Conservation (phyloP, 208 protist species). For the Crithidia fasciculata region DNA sequence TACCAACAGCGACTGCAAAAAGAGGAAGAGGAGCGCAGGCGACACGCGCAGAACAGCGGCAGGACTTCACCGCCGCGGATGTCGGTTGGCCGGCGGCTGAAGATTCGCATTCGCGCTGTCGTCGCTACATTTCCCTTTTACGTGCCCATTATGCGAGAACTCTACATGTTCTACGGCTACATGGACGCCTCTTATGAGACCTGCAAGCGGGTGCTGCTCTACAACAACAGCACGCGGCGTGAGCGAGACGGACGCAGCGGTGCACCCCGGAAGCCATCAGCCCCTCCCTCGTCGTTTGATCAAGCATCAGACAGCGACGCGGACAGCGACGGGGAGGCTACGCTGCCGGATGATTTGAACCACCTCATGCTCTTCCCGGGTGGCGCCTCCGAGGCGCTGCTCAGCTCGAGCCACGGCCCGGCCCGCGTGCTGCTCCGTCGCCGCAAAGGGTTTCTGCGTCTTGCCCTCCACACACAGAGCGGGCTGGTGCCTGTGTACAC, state of each 20-base stretch:
- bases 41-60: not conserved
- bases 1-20: conserved; percentile 16
- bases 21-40: not conserved
- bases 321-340: conserved; percentile 19
- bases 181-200: conserved; percentile 55
- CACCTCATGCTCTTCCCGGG: conserved; percentile 55
- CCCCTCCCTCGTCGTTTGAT: too few species aligned
- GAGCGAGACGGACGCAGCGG: conserved; percentile 12
- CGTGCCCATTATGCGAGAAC: conserved; percentile 57
- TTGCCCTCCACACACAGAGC: conserved; percentile 45
- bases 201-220: conserved; percentile 35
- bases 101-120: conserved; percentile 44
- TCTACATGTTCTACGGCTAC: conserved; percentile 57
- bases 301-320: not conserved
- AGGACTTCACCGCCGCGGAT: not conserved
- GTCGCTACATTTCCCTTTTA: conserved; percentile 69
- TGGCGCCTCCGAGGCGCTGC: conserved; percentile 59
- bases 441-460: conserved; percentile 57
- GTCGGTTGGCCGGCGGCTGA: conserved; percentile 11
- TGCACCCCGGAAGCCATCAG: not conserved
- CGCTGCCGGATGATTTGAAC: conserved; percentile 32
- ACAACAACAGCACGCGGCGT: conserved; percentile 39
- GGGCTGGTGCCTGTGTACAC: conserved; percentile 55
- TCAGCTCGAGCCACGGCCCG: conserved; percentile 34
- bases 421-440: conserved; percentile 49